Percentiles rank a stretch among this genome's conserved stretches.
phyloP scores from a whole-genome alignment of 345 rosid species.

The Diplotaxis tenuifolia region DNA sequence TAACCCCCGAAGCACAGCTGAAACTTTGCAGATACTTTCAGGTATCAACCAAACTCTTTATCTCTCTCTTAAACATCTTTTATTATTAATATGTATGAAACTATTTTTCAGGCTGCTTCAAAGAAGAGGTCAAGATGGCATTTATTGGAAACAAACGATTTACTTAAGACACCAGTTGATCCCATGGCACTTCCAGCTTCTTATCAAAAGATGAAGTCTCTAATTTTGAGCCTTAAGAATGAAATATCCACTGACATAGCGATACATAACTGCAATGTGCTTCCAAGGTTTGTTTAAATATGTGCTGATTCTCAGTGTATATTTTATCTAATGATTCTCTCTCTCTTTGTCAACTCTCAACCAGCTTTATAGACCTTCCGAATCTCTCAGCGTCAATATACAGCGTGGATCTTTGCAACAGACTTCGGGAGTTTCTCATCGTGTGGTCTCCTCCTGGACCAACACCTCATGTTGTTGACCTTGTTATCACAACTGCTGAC shows the following conservation, averaged over 20 bases:
- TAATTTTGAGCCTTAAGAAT: conserved; percentile 60
- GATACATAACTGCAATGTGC: conserved; percentile 68
- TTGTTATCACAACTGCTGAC: conserved; percentile 83
- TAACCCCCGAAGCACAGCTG: conserved; percentile 78
- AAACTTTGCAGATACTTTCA: conserved; percentile 79
- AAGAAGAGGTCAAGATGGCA: conserved; percentile 81
- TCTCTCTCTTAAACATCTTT: neutral
- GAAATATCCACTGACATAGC: conserved; percentile 81
- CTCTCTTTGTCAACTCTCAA: conserved; percentile 31
- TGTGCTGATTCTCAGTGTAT: neutral
- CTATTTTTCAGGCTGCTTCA: conserved; percentile 69
- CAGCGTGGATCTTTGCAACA: conserved; percentile 75
- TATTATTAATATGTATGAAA: conserved; percentile 5
- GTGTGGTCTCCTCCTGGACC: conserved; percentile 92
- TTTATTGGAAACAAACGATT: conserved; percentile 74
- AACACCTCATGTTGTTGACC: conserved; percentile 73
- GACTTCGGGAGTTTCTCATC: conserved; percentile 70
- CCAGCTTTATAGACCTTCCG: conserved; percentile 92
- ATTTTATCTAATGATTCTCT: conserved; percentile 8
- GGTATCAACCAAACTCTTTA: conserved; percentile 41
- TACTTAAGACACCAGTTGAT: conserved; percentile 49
- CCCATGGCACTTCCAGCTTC: conserved; percentile 49
- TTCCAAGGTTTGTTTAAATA: conserved; percentile 65
- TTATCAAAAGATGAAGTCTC: conserved; percentile 77
- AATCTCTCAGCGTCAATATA: conserved; percentile 77